These are phyloP conservation scores for Coemansia aciculifera DNA, from an alignment of 192 early-diverging fungal species.

Conservation along the genomic window DNA sequence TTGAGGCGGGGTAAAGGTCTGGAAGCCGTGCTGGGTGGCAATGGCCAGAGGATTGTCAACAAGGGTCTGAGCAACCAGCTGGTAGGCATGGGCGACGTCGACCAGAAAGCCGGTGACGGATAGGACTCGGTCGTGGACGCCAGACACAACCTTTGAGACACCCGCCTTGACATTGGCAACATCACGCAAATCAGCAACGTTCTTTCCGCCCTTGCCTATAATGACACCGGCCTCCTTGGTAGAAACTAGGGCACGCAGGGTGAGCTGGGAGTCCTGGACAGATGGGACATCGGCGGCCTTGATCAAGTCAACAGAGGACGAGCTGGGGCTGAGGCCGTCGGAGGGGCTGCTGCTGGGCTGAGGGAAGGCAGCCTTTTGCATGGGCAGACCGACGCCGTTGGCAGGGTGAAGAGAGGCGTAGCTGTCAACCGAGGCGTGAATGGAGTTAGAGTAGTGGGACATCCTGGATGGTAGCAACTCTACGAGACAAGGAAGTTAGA, in stretches of 20 bases:
- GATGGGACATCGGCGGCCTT: constrained; percentile 30
- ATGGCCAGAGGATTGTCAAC: constrained; percentile 72
- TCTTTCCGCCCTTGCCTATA: constrained; percentile 85
- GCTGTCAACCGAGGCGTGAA: constrained; percentile 16
- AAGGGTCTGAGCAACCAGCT: constrained; percentile 75
- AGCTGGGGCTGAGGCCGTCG: constrained; percentile 26
- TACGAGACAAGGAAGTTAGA: background rate
- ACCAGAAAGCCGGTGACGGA: constrained; percentile 71
- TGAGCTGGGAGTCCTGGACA: constrained; percentile 61
- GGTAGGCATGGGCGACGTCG: constrained; percentile 81
- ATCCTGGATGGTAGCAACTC: constrained; percentile 15
- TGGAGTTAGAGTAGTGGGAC: constrained; percentile 30
- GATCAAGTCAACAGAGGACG: constrained; percentile 26
- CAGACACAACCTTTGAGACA: constrained; percentile 86
- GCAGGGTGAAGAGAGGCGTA: constrained; percentile 8
- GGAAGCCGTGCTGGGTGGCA: constrained; percentile 45
- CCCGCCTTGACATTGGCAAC: constrained; percentile 85
- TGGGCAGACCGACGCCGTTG: constrained; percentile 16
- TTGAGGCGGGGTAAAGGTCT: constrained; percentile 52
- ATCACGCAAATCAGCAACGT: constrained; percentile 86
- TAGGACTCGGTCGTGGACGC: constrained; percentile 83
- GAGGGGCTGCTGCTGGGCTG: constrained; percentile 27
- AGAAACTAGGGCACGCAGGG: constrained; percentile 86
- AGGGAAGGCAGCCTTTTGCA: constrained; percentile 36
- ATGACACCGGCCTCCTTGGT: constrained; percentile 94